phyloP scores from a whole-genome alignment of 768 basidiomycete species.

The Suillus discolor region DNA sequence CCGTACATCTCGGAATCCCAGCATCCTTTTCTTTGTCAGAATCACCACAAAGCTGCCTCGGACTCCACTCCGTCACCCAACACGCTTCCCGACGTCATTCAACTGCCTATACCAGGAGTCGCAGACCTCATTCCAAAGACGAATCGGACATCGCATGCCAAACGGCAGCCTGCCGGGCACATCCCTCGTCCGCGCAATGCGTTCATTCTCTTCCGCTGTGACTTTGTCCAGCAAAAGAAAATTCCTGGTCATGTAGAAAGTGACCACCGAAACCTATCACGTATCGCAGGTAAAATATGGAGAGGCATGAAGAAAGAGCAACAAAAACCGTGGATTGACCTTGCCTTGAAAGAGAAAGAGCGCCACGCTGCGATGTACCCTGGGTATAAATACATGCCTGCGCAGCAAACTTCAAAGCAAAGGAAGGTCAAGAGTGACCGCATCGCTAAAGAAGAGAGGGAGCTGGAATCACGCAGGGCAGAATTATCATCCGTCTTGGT shows the following conservation, averaged over 20 bases:
- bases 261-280: slow-evolving; percentile 69
- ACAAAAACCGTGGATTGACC: slow-evolving; percentile 50
- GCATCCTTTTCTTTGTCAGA: slow-evolving; percentile 1
- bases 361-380: slow-evolving; percentile 44
- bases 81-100: neutral
- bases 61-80: neutral
- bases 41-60: neutral
- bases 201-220: slow-evolving; percentile 79
- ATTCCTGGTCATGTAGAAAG: slow-evolving; percentile 56
- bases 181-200: slow-evolving; percentile 76
- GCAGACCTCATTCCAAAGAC: slow-evolving; percentile 11
- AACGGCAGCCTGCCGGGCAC: slow-evolving; percentile 53
- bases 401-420: slow-evolving; percentile 16
- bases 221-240: slow-evolving; percentile 66
- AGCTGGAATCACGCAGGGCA: slow-evolving; percentile 15
- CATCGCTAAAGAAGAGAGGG: slow-evolving; percentile 6
- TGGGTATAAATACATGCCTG: slow-evolving; percentile 44
- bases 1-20: neutral
- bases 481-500: neutral
- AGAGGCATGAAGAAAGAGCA: slow-evolving; percentile 49
- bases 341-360: slow-evolving; percentile 52
- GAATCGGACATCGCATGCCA: slow-evolving; percentile 48
- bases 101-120: slow-evolving; percentile 13
- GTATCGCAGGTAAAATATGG: slow-evolving; percentile 71
- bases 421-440: slow-evolving; percentile 22